These are phyloP conservation scores for Lachnellula arida DNA, from an alignment of 2,329 filamentous ascomycete genomes.

Conservation along the genomic window DNA sequence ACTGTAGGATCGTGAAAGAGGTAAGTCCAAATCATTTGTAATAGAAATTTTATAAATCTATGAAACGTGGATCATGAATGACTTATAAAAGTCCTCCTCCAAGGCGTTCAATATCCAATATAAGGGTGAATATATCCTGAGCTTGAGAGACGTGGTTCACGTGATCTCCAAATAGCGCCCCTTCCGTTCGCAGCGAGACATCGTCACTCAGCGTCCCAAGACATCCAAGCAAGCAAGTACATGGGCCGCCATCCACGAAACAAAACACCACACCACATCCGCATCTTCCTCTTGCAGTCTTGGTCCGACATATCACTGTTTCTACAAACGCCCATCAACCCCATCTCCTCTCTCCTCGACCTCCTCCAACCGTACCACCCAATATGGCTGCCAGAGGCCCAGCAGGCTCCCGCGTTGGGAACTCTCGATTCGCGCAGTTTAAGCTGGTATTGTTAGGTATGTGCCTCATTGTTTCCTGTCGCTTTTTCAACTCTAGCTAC, in stretches of 20 bases:
- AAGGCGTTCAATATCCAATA: not conserved
- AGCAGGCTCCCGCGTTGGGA: conserved; percentile 56
- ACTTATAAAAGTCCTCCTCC: too few relatives aligned
- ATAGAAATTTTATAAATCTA: too few relatives aligned
- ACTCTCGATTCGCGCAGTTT: conserved; percentile 95
- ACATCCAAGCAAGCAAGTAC: not conserved
- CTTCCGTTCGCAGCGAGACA: not conserved
- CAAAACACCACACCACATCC: not conserved
- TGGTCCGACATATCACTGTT: not conserved
- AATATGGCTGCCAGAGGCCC: conserved; percentile 81
- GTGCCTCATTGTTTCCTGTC: conserved; percentile 30
- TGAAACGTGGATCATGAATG: too few relatives aligned
- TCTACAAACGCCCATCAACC: not conserved
- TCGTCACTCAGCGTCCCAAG: not conserved
- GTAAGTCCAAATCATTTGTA: too few relatives aligned
- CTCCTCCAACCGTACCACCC: conserved; percentile 19
- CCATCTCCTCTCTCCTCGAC: not conserved
- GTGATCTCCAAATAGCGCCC: conserved; percentile 1
- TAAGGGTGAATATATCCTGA: not conserved
- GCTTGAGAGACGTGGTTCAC: conserved; percentile 7
- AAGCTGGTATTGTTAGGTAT: conserved; percentile 95
- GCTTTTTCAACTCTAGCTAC: not conserved
- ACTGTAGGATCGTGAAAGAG: too few relatives aligned
- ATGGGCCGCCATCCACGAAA: not conserved
- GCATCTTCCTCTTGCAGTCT: not conserved